Evolutionary conservation across 306 rosid species (phyloP), one percentile per base, ranked within the genome.

Genomic region (Cucurbita ficifolia): DNA sequence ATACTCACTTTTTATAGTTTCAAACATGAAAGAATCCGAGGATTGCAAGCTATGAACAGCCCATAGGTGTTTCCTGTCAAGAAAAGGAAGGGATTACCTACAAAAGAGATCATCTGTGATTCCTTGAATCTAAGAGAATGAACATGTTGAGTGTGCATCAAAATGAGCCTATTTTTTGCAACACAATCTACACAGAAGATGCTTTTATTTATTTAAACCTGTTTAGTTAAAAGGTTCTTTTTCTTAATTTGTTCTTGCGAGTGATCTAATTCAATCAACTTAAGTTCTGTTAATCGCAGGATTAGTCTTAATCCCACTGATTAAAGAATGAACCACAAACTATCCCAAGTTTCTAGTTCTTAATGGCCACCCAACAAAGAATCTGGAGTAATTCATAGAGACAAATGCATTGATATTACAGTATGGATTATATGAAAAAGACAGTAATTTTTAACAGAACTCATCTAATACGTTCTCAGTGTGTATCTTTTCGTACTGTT

Each of bases 31-130:
- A 59, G 77, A 40, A 22, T 17, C 49, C 29, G 79, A 67, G 51
- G 49, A 68, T 42, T 79, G 77, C 54, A 77, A 73, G 77, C 42
- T 40, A 74, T 77, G 79, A 53, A 56, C 38, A 56, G 62, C 38
- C 7, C 10, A 22, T 61, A 11, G 58, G 60, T 59, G n/a, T 16
- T 36, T 62, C 42, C 42, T 17, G 58, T 21, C 73, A 45, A 43
- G 75, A 77, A 52, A 77, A 83, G 82, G 52, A 80, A 80, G 62
- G 78, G 21, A 80, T 64, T 33, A 19, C 48, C 51, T 39, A n/a
- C 70, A 63, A 63, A 50, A 29, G 65, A 60, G 67, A 60, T 33
- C 42, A 29, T 60, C 7, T 60, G 9, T 33, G 67, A 35, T 60
- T 60, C 35, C 62, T 57, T 22, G 62, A 2, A 10, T 49, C 53